Evolutionary conservation across 1,139 yeast species (phyloP), one percentile per base, ranked within the genome.

Genomic region (Yamadazyma taylorii): DNA sequence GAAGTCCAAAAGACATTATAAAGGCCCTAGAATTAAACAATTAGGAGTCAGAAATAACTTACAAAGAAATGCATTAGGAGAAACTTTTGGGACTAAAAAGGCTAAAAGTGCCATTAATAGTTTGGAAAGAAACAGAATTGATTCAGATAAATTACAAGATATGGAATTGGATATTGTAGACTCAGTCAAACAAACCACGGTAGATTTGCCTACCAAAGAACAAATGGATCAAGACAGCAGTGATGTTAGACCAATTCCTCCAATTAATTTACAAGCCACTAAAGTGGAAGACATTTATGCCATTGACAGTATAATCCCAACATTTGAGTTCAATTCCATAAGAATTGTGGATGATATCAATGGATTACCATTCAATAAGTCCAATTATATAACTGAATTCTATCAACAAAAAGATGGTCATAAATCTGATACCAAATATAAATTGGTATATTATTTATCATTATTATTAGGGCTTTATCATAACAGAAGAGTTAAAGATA

Each of bases 41-140:
- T 61, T 65, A 24, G 80, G 81, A 43, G 69, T 73, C 11, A 73
- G 80, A 52, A 65, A 69, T 48, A 61, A 71, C 29, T 68, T 70
- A 11, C 87, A 85, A 63, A 76, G 96, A 58, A 85, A 78, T 46
- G 86, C 87, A 3, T 74, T 92, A 53, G 98, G 98, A 56, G 92
- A 88, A 62, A 94, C 95, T 2, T 92, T 92, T 51, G 99, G 99
- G 75, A 90, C 98, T 43, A 88, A 87, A 66, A 90, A 83, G 65
- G 97, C 97, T 43, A 90, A 88, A 66, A 85, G 87, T 54, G 95
- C 96, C 26, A 86, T 94, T 56, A 70, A 78, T 36, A 90, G 84
- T 58, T 63, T 81, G 55, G 94, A 84, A 56, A 79, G 85, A 61
- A 92, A 92, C 64, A 76, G 85, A 55, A 82, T 92, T 56, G 97